phyloP scores from a whole-genome alignment of 352 stramenopile genomes.

The Pythium aquatile region DNA sequence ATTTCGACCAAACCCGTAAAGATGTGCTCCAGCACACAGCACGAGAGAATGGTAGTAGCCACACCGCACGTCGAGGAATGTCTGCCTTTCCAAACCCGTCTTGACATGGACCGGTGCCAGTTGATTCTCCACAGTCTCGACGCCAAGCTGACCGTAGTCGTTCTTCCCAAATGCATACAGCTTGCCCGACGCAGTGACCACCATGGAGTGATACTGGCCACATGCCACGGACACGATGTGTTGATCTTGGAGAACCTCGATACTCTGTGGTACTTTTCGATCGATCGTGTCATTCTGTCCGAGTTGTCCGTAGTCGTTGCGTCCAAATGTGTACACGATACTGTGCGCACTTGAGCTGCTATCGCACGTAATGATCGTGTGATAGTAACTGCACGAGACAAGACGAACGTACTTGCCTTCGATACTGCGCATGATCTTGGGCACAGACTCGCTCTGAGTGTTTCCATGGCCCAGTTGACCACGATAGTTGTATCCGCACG shows the following conservation, averaged over 20 bases:
- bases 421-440: slow-evolving; percentile 75
- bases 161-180: slow-evolving; percentile 92
- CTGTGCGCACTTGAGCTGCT: slow-evolving; percentile 21
- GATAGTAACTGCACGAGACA: slow-evolving; percentile 93
- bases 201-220: slow-evolving; percentile 91
- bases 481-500: slow-evolving; percentile 93
- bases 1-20: slow-evolving; percentile 91
- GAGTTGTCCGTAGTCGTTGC: slow-evolving; percentile 93
- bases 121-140: slow-evolving; percentile 76
- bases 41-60: slow-evolving; percentile 93
- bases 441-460: slow-evolving; percentile 82
- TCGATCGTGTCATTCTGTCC: slow-evolving; percentile 89
- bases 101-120: slow-evolving; percentile 50
- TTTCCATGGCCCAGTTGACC: slow-evolving; percentile 91
- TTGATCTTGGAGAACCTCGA: slow-evolving; percentile 64
- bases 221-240: slow-evolving; percentile 79
- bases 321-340: slow-evolving; percentile 85
- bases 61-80: slow-evolving; percentile 77
- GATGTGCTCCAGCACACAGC: slow-evolving; percentile 55
- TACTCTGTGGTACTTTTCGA: slow-evolving; percentile 73
- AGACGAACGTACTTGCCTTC: slow-evolving; percentile 62
- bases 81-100: slow-evolving; percentile 58
- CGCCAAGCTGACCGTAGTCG: slow-evolving; percentile 91
- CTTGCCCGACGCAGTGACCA: slow-evolving; percentile 62
- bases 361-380: slow-evolving; percentile 84